Base-by-base conservation (phyloP, 805 yeast species). In the Ascoidea tarda region DNA sequence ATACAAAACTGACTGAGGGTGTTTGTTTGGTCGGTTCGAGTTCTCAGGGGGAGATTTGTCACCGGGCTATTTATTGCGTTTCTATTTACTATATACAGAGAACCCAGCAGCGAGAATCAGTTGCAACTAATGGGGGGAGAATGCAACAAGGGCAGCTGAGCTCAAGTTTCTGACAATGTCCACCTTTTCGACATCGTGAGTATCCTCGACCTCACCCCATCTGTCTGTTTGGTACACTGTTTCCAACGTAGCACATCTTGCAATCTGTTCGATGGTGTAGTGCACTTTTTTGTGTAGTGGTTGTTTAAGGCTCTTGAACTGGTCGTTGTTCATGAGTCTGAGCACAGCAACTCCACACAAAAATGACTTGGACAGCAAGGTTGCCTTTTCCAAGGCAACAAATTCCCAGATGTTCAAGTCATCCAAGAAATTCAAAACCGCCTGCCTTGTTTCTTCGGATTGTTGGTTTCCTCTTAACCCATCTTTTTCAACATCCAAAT, bases 171-270 rank as follows among this genome's bases (percentile, higher is more conserved):
- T 81, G 61, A 87, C 74, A 60, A 95, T 75, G 60, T 93, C 97
- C 46, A 82, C 95, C 66, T 84, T 83, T 61, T 87, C 95, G n/a
- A 93, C 97, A 65, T 93, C 99, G 64, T 93, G 99, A 2, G 98
- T 88, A 63, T 93, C 99, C 69, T 93, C 98, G 31, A 91, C 98
- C 67, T 91, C 97, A 38, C 99, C 99, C 99, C 99, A 93, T 62
- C 82, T 77, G 28, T 79, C 81, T 44, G 95, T 86, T 68, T 93
- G 99, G 67, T 78, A 78, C 42, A 83, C 80, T 12, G 82, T 82
- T 63, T 93, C 99, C 60, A 93, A 71, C 53, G 84, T 82, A 6
- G 89, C 89, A 54, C 84, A 77, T 60, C 79, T 79, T 1, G 90
- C 84, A 46, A 91, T 74, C 56, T 87, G 86, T 52, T 84, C 89